These are phyloP conservation scores for Phytopythium kandeliae DNA, from an alignment of 352 stramenopile genomes.

Conservation along the genomic window DNA sequence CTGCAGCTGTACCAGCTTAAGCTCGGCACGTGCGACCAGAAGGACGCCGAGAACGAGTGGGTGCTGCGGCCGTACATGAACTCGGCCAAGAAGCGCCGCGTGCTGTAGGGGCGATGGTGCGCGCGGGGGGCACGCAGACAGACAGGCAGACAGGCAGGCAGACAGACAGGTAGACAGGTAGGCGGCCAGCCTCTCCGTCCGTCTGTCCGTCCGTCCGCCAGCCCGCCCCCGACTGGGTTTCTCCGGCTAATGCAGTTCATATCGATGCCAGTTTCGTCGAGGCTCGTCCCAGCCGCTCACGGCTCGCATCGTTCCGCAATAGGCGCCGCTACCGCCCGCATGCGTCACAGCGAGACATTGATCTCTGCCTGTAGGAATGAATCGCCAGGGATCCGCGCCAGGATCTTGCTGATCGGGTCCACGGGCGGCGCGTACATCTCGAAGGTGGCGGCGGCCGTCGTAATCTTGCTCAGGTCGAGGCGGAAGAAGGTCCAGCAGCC, in stretches of 20 bases:
- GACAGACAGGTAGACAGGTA: too few species aligned
- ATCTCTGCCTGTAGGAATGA: slow-evolving; percentile 88
- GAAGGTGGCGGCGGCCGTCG: slow-evolving; percentile 76
- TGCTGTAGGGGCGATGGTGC: slow-evolving; percentile 75
- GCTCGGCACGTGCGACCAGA: slow-evolving; percentile 98
- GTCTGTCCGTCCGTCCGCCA: too few species aligned
- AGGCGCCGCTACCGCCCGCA: neutral
- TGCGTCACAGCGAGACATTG: slow-evolving; percentile 71
- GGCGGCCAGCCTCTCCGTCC: too few species aligned
- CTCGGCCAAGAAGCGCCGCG: slow-evolving; percentile 95
- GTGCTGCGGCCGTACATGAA: slow-evolving; percentile 99
- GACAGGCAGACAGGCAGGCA: too few species aligned
- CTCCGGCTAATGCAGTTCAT: slow-evolving; percentile 4
- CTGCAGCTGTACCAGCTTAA: slow-evolving; percentile 98
- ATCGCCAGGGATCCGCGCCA: slow-evolving; percentile 77
- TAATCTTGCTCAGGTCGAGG: slow-evolving; percentile 86
- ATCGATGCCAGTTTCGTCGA: neutral
- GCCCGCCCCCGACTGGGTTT: too few species aligned
- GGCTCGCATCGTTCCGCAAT: too few species aligned
- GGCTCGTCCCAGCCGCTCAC: too few species aligned
- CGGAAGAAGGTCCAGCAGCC: slow-evolving; percentile 89
- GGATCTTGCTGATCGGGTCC: slow-evolving; percentile 82
- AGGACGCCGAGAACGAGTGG: slow-evolving; percentile 99
- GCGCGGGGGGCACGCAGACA: too few species aligned
- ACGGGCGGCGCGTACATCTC: slow-evolving; percentile 87